Evolutionary conservation across 176 grass and related monocot species (phyloP).

Genomic region (Avena atlantica): DNA sequence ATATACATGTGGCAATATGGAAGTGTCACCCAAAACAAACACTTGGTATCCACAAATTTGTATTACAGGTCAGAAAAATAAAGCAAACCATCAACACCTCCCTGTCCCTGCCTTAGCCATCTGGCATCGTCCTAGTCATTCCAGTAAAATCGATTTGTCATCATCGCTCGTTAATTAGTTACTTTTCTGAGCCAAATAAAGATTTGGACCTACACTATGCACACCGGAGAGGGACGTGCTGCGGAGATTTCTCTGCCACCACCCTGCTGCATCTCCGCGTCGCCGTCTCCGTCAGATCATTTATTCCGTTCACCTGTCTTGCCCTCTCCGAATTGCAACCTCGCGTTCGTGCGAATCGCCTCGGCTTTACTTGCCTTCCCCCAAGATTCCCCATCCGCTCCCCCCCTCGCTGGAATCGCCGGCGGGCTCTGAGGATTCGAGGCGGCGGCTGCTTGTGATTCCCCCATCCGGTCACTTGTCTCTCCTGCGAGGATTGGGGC

Average conservation of each 20-base stretch:
- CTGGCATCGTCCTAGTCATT: not conserved
- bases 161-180: not conserved
- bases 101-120: slow-evolving; percentile 13
- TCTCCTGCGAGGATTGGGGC: slow-evolving; percentile 29
- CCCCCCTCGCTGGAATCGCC: slow-evolving; percentile 44
- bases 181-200: not conserved
- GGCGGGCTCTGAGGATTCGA: slow-evolving; percentile 43
- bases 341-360: slow-evolving; percentile 45
- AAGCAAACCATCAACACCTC: not conserved
- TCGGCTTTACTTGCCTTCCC: not conserved
- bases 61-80: not conserved
- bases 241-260: slow-evolving; percentile 51
- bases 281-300: slow-evolving; percentile 57
- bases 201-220: slow-evolving; percentile 36
- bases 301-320: slow-evolving; percentile 47
- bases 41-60: not conserved
- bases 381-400: slow-evolving; percentile 34
- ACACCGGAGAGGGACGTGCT: slow-evolving; percentile 21
- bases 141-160: not conserved
- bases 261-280: slow-evolving; percentile 47
- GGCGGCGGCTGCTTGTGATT: slow-evolving; percentile 21
- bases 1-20: too few species aligned
- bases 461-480: slow-evolving; percentile 5
- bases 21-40: not conserved
- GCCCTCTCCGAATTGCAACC: slow-evolving; percentile 39